Conservation (phyloP, 1,284 basidiomycete species). For the Sanguinoderma infundibulare region DNA sequence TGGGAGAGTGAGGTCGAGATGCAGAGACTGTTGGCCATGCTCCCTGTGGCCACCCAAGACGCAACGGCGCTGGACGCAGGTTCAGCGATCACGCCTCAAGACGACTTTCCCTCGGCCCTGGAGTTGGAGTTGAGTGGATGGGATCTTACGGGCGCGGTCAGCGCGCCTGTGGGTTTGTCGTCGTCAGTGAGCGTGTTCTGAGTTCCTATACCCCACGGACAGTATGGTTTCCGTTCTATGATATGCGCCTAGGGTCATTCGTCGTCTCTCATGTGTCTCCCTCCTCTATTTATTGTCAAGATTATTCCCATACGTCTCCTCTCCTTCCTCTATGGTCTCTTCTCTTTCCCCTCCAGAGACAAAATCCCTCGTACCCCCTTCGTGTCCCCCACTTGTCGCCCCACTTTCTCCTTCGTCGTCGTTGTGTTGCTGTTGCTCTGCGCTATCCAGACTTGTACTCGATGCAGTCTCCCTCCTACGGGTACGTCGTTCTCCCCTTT, state of each 20-base stretch:
- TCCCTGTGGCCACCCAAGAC: conserved; percentile 43
- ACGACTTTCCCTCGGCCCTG: conserved; percentile 42
- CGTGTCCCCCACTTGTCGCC: background rate
- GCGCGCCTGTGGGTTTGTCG: conserved; percentile 19
- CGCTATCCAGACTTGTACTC: conserved; percentile 16
- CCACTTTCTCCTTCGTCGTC: conserved; percentile 7
- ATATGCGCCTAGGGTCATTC: conserved; percentile 25
- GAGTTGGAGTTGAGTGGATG: conserved; percentile 41
- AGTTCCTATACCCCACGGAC: conserved; percentile 15
- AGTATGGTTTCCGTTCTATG: conserved; percentile 14
- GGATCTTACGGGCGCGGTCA: conserved; percentile 30
- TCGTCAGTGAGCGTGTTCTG: conserved; percentile 36
- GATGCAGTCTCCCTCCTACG: conserved; percentile 34
- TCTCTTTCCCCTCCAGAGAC: conserved; percentile 9
- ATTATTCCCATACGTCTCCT: conserved; percentile 24
- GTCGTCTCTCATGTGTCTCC: conserved; percentile 26
- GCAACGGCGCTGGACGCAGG: conserved; percentile 29
- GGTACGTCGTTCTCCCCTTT: conserved; percentile 41
- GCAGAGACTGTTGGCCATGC: conserved; percentile 62
- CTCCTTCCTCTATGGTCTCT: conserved; percentile 17
- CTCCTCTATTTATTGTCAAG: conserved; percentile 30
- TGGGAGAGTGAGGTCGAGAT: conserved; percentile 60
- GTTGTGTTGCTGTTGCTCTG: conserved; percentile 2
- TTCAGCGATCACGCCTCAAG: conserved; percentile 21
- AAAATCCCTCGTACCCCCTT: conserved; percentile 5